Base-by-base conservation (phyloP, 2,329 filamentous ascomycete genomes). In the Ceratocystis papillata region DNA sequence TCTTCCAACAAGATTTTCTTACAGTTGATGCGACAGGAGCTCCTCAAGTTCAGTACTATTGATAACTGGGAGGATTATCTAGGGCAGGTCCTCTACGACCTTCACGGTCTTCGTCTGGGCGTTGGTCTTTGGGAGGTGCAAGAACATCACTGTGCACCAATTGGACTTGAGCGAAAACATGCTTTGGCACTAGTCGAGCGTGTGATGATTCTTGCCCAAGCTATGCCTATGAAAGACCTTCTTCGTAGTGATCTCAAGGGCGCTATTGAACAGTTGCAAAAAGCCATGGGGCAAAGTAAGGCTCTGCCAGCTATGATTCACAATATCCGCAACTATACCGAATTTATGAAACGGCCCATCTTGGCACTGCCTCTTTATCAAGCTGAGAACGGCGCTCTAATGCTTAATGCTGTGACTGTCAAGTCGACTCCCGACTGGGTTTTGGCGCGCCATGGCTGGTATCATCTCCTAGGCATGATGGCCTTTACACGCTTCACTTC, bases 191-290 rank as follows among this genome's bases (percentile, higher is more conserved):
- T 96, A 61, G 84, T 96, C 10, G 89, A 96, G 69, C 89, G 92
- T 72, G 83, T 97, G 46, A 87, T 95, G 72, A 79, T 84, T 45
- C 85, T 96, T 67, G 90, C 90, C 1, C 87, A 87, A 62, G 86
- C 88, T 68, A 87, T 96, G 79, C 87, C 89, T 25, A 88, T 96
- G 78, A 96, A 93, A 72, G 94, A 97, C 70, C 77, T 97, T 20
- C 83, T 91, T 17, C 97, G 96, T 74, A 94, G 91, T 17, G 90
- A 97, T 66, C 79, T 99, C 65, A 95, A 93, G 73, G 84, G 81
- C 17, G 90, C 91, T 0, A 94, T 99, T 67, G 94, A 99, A 67
- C 91, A 92, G 70, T 90, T 99, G 76, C 92, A 97, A 73, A 86
- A 90, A 70, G 87, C 89, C 4, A 87, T 97, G 65, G 90, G 90